Evolutionary conservation across 2,329 filamentous ascomycete genomes (phyloP).

Genomic region (Trichophyton rubrum): DNA sequence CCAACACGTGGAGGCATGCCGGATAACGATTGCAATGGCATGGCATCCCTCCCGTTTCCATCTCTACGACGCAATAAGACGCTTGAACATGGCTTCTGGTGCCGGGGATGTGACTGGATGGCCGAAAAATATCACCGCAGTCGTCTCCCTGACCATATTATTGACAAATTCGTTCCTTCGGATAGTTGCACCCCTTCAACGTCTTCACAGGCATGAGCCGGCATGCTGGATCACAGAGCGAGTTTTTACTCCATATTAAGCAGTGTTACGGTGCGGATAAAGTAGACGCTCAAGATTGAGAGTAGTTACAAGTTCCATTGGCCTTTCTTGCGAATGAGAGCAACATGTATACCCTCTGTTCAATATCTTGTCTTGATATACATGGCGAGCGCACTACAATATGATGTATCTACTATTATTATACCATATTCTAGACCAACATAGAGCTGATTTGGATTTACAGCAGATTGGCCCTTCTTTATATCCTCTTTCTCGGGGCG

Average conservation of each 20-base stretch:
- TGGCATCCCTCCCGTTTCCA: slow-evolving; percentile 2
- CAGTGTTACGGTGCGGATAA: background rate
- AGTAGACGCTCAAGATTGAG: no score
- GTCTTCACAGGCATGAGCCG: background rate
- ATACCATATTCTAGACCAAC: no score
- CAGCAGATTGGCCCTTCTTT: no score
- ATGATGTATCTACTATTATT: no score
- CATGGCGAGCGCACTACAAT: no score
- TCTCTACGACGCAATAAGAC: background rate
- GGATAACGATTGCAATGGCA: background rate
- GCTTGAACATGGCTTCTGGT: background rate
- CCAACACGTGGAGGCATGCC: background rate
- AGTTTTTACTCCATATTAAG: background rate
- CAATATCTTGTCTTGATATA: no score
- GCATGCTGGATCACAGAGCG: background rate
- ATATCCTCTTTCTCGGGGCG: no score
- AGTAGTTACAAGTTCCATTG: no score
- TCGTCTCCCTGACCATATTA: background rate
- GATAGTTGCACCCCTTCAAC: background rate
- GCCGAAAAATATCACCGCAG: background rate
- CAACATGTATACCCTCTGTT: no score
- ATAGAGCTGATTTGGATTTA: no score
- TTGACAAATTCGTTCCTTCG: background rate
- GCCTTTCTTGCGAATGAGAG: no score
- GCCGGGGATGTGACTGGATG: background rate